A percentile compares a stretch with the other conserved stretches of the same genome.
phyloP scores from a whole-genome alignment of 2,329 filamentous ascomycete genomes.

The Cladophialophora carrionii region DNA sequence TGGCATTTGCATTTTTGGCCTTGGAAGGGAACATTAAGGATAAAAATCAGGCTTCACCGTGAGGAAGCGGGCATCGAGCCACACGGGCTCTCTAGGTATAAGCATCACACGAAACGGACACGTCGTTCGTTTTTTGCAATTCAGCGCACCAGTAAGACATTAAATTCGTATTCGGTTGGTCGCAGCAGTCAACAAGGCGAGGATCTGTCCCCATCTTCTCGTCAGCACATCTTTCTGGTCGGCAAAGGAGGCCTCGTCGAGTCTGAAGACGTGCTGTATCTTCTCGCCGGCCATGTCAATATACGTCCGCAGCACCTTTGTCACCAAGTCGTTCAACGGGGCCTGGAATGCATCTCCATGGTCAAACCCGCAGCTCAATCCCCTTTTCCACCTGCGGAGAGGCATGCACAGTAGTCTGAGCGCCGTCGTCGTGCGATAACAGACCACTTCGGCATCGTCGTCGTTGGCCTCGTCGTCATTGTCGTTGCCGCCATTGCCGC shows the following conservation, averaged over 20 bases:
- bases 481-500: too few relatives aligned
- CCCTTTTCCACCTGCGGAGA: constrained; percentile 9
- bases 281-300: background rate
- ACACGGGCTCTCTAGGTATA: background rate
- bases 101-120: background rate
- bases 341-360: constrained; percentile 19
- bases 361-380: constrained; percentile 18
- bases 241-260: background rate
- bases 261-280: constrained; percentile 8
- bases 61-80: background rate
- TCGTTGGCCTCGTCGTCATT: background rate
- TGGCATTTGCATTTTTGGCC: background rate
- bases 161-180: constrained; percentile 5
- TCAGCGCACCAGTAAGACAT: background rate
- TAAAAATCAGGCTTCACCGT: background rate
- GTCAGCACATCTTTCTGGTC: constrained; percentile 16
- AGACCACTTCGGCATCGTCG: constrained; percentile 8
- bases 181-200: background rate
- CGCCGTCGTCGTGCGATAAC: constrained; percentile 25
- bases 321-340: background rate
- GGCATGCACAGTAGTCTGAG: constrained; percentile 29
- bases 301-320: constrained; percentile 1
- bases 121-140: background rate
- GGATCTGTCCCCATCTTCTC: constrained; percentile 18
- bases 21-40: background rate